Evolutionary conservation across 306 rosid genomes (phyloP), one percentile per base, ranked within the genome.

Genomic region (Sesbania bispinosa): DNA sequence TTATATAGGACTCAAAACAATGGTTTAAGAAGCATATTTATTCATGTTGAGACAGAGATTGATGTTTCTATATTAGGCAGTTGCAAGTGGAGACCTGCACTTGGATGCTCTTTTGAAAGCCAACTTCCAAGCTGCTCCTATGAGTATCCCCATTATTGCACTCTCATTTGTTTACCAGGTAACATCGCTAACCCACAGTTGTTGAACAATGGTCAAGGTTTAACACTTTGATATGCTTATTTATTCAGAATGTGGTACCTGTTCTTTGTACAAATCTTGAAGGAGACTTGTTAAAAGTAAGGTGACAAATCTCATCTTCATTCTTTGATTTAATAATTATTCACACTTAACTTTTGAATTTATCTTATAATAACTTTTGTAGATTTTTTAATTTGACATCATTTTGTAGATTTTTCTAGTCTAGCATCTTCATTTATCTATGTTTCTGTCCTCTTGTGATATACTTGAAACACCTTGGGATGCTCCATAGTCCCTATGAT

Each of bases 101-200:
- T 82, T 79, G 85, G 89, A 82, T 78, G 88, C 86, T 63, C 97
- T 91, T 73, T 66, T 91, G 42, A 83, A 87, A 79, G 88, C 92
- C 57, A 86, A 91, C 81, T 91, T 91, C 70, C 74, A 87, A 82
- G 97, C 97, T 1, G 89, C 64, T 81, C 97, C 97, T 24, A 87
- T 74, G 92, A 91, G 93, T 75, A 88, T 88, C 71, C 97, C 97
- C 6, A 91, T 91, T 68, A 85, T 91, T 58, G 82, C 85, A 26
- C 92, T 91, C 58, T 91, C 96, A 47, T 88, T 91, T 85, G 97
- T 88, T 73, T 91, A 91, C 82, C 97, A 91, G 89, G 97, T 87
- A 87, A 81, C 76, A 13, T 61, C 54, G 42, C 47, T 15, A 30
- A 52, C 38, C 64, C 63, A 30, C 29, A 62, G 33, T 64, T 53